phyloP scores from a whole-genome alignment of 108 stramenopile genomes.

The Parmales sp. region DNA sequence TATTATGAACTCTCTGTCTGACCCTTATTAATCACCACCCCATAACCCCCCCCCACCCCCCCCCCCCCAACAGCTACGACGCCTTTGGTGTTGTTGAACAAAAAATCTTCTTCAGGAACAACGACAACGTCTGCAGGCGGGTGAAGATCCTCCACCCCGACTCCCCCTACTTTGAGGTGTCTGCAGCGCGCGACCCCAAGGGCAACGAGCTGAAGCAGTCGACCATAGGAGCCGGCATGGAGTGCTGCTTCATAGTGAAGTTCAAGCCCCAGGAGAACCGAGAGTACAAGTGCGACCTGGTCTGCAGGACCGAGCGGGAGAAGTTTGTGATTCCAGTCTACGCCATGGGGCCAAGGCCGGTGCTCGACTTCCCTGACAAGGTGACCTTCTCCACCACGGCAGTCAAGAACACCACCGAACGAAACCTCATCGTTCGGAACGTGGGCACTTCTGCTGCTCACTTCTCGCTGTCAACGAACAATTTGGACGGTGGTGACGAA shows the following conservation, averaged over 20 bases:
- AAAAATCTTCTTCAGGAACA: conserved; percentile 36
- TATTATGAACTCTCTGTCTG: no score
- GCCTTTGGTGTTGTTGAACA: conserved; percentile 22
- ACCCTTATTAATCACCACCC: no score
- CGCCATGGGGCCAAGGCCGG: conserved; percentile 38
- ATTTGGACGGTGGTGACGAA: no score
- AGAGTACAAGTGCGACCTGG: conserved; percentile 39
- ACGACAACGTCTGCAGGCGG: conserved; percentile 40
- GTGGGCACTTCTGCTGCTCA: conserved; percentile 27
- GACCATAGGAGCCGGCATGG: conserved; percentile 46
- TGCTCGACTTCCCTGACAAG: conserved; percentile 42
- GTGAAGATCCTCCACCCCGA: conserved; percentile 38
- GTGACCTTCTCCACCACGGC: conserved; percentile 29
- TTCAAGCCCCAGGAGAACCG: conserved; percentile 50
- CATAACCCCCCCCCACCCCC: no score
- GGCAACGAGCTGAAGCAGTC: conserved; percentile 21
- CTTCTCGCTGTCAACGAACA: conserved; percentile 21
- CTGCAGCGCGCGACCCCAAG: conserved; percentile 24
- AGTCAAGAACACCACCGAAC: conserved; percentile 29
- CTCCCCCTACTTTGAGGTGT: conserved; percentile 34
- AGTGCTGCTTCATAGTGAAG: conserved; percentile 36
- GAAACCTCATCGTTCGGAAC: conserved; percentile 41
- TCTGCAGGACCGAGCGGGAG: conserved; percentile 47
- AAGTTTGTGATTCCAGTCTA: conserved; percentile 44
- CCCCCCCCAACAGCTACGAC: no score